phyloP scores from a whole-genome alignment of 2,329 filamentous ascomycete genomes.

The Thielaviopsis ethacetica region DNA sequence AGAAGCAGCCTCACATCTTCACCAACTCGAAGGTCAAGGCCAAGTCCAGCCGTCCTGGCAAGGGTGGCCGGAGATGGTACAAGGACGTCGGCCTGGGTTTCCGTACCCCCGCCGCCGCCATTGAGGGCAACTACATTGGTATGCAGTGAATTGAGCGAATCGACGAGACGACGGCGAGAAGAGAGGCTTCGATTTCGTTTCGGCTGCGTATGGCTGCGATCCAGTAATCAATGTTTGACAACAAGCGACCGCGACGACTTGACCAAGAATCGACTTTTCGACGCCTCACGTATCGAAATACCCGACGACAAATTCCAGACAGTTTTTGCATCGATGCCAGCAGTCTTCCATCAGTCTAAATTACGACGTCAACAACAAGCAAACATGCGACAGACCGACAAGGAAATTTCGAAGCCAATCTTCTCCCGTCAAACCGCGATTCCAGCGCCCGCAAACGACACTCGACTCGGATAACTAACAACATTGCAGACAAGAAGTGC shows the following conservation, averaged over 20 bases:
- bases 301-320: background rate
- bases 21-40: slow-evolving; percentile 88
- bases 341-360: background rate
- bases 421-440: background rate
- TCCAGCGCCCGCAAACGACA: background rate
- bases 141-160: slow-evolving; percentile 30
- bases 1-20: slow-evolving; percentile 99
- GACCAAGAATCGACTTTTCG: background rate
- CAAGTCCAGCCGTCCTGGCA: slow-evolving; percentile 71
- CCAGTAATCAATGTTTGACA: no score
- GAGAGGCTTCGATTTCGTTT: background rate
- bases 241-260: background rate
- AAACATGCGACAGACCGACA: no score
- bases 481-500: slow-evolving; percentile 91
- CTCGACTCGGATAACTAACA: slow-evolving; percentile 1
- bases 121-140: slow-evolving; percentile 99
- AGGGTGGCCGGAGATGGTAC: slow-evolving; percentile 88
- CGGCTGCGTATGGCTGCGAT: background rate
- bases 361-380: background rate
- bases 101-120: slow-evolving; percentile 95
- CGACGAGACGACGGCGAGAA: background rate
- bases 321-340: background rate
- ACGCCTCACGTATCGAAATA: background rate
- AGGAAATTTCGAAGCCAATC: background rate
- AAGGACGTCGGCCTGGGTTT: slow-evolving; percentile 99